A percentile compares a stretch with the other conserved stretches of the same genome.
phyloP scores from a whole-genome alignment of 2,329 filamentous ascomycete species.

The Cordyceps tenuipes region DNA sequence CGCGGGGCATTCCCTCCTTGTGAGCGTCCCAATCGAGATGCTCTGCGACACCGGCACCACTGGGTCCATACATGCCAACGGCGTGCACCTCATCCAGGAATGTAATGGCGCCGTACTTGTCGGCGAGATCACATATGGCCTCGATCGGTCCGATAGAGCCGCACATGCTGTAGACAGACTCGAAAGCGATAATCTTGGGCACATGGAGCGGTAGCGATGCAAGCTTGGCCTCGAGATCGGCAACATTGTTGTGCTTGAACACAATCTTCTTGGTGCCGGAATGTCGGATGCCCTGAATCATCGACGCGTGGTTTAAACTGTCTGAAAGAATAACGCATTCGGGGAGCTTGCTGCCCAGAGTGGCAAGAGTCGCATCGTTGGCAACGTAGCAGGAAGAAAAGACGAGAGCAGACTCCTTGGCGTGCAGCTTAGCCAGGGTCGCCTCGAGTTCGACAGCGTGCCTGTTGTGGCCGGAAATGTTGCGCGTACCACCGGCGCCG shows the following conservation, averaged over 20 bases:
- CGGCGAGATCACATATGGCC: slow-evolving; percentile 89
- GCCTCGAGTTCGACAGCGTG: slow-evolving; percentile 81
- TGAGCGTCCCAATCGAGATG: slow-evolving; percentile 93
- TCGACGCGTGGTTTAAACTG: slow-evolving; percentile 94
- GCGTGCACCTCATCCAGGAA: slow-evolving; percentile 98
- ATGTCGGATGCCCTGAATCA: slow-evolving; percentile 98
- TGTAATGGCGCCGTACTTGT: slow-evolving; percentile 95
- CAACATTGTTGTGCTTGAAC: slow-evolving; percentile 97
- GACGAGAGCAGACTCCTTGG: slow-evolving; percentile 85
- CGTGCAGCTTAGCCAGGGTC: slow-evolving; percentile 77
- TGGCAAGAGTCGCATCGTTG: slow-evolving; percentile 93
- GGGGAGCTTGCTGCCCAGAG: slow-evolving; percentile 91
- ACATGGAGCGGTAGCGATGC: slow-evolving; percentile 75
- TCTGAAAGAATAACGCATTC: slow-evolving; percentile 97
- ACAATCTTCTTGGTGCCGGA: slow-evolving; percentile 96
- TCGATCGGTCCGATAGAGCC: slow-evolving; percentile 94
- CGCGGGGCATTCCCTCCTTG: slow-evolving; percentile 60
- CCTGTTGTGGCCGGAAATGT: slow-evolving; percentile 96
- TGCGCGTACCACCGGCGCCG: slow-evolving; percentile 89
- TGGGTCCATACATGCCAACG: slow-evolving; percentile 97
- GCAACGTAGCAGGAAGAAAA: slow-evolving; percentile 98
- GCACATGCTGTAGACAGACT: slow-evolving; percentile 99
- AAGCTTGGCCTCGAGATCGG: slow-evolving; percentile 84
- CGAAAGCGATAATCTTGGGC: slow-evolving; percentile 97
- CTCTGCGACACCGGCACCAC: slow-evolving; percentile 91